Percentiles rank a stretch among this genome's conserved stretches.
Evolutionary conservation across 2,329 filamentous ascomycete species (phyloP).

Genomic region (Cercospora nicotianae): DNA sequence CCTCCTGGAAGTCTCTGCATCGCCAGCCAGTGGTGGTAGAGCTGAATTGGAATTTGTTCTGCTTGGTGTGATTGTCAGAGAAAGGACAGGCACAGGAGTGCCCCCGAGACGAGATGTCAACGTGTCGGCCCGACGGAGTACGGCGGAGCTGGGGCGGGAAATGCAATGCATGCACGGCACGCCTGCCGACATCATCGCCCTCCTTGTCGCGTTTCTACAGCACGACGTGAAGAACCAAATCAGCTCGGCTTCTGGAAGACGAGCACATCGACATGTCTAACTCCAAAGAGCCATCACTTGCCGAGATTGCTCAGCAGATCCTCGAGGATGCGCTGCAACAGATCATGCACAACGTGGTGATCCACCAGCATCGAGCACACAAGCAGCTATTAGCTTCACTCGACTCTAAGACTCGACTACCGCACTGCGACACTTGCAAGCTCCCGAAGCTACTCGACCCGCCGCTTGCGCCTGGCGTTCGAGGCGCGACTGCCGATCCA

Average conservation of each 20-base stretch:
- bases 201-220: background rate
- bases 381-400: slow-evolving; percentile 75
- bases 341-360: slow-evolving; percentile 71
- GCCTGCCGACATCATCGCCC: background rate
- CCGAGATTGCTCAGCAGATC: slow-evolving; percentile 56
- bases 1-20: too few relatives aligned
- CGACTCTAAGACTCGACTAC: slow-evolving; percentile 68
- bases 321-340: slow-evolving; percentile 76
- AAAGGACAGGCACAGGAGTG: background rate
- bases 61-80: too few relatives aligned
- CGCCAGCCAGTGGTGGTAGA: too few relatives aligned
- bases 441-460: slow-evolving; percentile 72
- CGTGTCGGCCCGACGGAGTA: background rate
- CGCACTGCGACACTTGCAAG: slow-evolving; percentile 72
- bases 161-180: background rate
- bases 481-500: slow-evolving; percentile 41
- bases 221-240: background rate
- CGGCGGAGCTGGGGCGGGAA: background rate
- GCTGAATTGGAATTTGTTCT: too few relatives aligned
- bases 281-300: slow-evolving; percentile 21
- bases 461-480: slow-evolving; percentile 53
- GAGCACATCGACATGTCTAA: background rate
- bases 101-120: background rate
- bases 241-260: background rate
- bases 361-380: slow-evolving; percentile 75